phyloP scores from a whole-genome alignment of 352 stramenopile genomes.

The Phytophthora uliginosa region DNA sequence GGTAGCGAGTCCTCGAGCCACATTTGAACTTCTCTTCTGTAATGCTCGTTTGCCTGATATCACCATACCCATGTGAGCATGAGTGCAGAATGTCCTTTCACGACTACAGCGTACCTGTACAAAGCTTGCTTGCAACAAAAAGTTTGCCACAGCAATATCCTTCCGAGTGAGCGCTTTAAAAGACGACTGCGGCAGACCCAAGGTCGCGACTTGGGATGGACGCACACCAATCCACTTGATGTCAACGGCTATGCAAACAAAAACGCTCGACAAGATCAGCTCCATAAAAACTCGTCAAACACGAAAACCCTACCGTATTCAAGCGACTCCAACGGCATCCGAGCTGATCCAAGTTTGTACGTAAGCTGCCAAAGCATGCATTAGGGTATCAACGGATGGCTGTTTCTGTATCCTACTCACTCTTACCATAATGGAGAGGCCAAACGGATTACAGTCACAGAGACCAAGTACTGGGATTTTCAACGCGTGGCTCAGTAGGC shows the following conservation, averaged over 20 bases:
- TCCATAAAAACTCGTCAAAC: not conserved
- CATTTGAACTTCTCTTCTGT: conserved; percentile 61
- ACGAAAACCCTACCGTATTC: conserved; percentile 48
- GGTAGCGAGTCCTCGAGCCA: conserved; percentile 59
- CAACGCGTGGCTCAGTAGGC: conserved; percentile 75
- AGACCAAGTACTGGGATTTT: conserved; percentile 92
- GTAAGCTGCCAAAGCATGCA: conserved; percentile 63
- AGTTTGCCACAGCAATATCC: conserved; percentile 56
- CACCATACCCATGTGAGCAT: not conserved
- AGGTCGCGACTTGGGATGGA: conserved; percentile 73
- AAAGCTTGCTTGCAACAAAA: conserved; percentile 61
- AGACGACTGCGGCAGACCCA: conserved; percentile 60
- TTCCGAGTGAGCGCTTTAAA: conserved; percentile 71
- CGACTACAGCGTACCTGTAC: conserved; percentile 56
- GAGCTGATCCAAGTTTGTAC: conserved; percentile 90
- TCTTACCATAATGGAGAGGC: conserved; percentile 91
- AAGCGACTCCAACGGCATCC: conserved; percentile 84
- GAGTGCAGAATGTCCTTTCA: not conserved
- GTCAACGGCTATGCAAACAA: conserved; percentile 55
- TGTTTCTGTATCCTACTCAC: not conserved
- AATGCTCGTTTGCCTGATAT: conserved; percentile 58
- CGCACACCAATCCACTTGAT: conserved; percentile 95
- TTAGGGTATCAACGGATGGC: not conserved
- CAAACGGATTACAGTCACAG: conserved; percentile 96
- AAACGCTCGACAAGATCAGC: not conserved